phyloP scores from a whole-genome alignment of 768 basidiomycete species.

The Naganishia vishniacii region DNA sequence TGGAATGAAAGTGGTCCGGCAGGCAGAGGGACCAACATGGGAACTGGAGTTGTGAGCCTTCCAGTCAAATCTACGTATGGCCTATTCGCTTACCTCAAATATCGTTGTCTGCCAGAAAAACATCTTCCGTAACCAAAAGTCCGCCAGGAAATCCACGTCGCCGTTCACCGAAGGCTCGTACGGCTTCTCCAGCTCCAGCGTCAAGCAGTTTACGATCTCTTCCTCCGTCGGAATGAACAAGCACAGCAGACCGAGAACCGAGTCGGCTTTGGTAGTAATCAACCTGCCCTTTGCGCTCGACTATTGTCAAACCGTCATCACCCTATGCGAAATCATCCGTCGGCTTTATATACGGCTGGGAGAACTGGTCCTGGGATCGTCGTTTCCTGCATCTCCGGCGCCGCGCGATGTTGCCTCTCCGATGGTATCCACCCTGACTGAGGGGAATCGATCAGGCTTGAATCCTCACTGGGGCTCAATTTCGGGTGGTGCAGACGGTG shows the following conservation, averaged over 20 bases:
- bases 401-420: not conserved
- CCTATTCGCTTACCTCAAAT: too few species aligned
- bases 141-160: conserved; percentile 27
- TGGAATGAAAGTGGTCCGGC: conserved; percentile 33
- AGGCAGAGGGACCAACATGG: conserved; percentile 30
- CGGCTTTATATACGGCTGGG: conserved; percentile 43
- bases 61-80: not conserved
- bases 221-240: not conserved
- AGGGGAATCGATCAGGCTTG: not conserved
- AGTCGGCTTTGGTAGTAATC: conserved; percentile 2
- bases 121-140: conserved; percentile 37
- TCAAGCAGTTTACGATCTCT: not conserved
- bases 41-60: conserved; percentile 35
- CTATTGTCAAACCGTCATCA: conserved; percentile 36
- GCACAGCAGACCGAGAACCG: not conserved
- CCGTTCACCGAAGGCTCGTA: not conserved
- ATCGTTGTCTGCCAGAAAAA: too few species aligned
- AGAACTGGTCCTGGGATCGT: conserved; percentile 28
- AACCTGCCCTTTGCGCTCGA: conserved; percentile 40
- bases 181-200: not conserved
- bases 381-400: not conserved
- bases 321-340: conserved; percentile 39
- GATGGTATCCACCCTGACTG: too few species aligned
- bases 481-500: not conserved
- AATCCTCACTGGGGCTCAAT: not conserved